phyloP scores from a whole-genome alignment of 148 eudicot species.

The Euryodendron excelsum region DNA sequence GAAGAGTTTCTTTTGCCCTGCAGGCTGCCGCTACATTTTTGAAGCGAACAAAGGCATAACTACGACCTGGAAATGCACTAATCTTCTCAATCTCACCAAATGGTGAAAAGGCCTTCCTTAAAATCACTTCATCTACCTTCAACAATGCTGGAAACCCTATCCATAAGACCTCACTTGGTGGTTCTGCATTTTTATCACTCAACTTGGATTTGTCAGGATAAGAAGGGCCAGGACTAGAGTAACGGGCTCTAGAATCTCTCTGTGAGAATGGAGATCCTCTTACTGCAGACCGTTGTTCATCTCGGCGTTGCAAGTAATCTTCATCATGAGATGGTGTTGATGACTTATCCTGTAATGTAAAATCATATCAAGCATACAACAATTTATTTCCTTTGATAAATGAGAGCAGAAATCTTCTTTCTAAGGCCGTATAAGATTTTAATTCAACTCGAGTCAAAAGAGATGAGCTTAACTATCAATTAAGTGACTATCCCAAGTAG shows the following conservation, averaged over 20 bases:
- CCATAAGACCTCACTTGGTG: constrained; percentile 82
- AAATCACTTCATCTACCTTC: constrained; percentile 60
- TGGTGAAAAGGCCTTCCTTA: constrained; percentile 74
- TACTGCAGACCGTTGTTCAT: constrained; percentile 39
- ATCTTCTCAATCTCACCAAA: constrained; percentile 86
- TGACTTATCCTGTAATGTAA: constrained; percentile 69
- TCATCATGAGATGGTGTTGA: constrained; percentile 47
- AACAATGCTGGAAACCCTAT: constrained; percentile 70
- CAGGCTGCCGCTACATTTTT: constrained; percentile 52
- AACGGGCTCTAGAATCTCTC: constrained; percentile 53
- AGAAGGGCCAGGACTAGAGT: constrained; percentile 45
- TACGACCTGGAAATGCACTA: constrained; percentile 75
- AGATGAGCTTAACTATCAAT: neutral
- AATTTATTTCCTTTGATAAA: constrained; percentile 3
- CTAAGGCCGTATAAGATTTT: neutral
- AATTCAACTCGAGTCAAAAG: neutral
- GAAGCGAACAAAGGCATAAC: constrained; percentile 72
- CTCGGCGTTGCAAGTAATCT: constrained; percentile 41
- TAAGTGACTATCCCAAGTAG: neutral
- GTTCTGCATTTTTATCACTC: constrained; percentile 45
- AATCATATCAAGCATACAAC: constrained; percentile 18
- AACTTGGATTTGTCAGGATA: constrained; percentile 39
- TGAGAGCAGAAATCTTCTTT: neutral
- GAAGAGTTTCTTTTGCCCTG: constrained; percentile 78
- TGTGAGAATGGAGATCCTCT: constrained; percentile 52